phyloP scores from a whole-genome alignment of 306 rosid genomes.

The Benincasa hispida region DNA sequence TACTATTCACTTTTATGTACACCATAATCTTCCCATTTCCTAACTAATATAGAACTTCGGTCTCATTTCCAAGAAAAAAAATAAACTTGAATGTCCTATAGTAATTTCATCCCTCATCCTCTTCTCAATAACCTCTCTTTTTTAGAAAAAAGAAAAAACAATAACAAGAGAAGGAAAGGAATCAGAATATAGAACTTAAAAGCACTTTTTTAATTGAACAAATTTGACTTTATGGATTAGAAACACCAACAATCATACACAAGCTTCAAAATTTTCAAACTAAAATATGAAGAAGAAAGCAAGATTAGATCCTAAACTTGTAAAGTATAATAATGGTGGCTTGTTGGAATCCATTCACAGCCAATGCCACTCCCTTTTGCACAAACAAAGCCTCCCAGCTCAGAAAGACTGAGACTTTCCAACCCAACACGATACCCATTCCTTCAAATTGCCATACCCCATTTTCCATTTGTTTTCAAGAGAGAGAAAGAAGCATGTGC shows the following conservation, averaged over 20 bases:
- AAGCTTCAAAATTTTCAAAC: neutral
- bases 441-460: neutral
- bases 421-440: neutral
- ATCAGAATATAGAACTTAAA: neutral
- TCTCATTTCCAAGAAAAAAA: too few relatives aligned
- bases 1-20: too few relatives aligned
- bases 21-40: too few relatives aligned
- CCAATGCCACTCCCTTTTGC: neutral
- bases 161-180: neutral
- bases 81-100: too few relatives aligned
- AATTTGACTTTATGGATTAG: neutral
- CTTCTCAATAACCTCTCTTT: too few relatives aligned
- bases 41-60: too few relatives aligned
- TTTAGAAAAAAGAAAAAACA: neutral
- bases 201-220: neutral
- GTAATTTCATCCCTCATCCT: too few relatives aligned
- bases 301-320: neutral
- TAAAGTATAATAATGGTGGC: neutral
- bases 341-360: neutral
- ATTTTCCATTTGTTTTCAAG: neutral
- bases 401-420: neutral
- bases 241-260: neutral
- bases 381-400: neutral
- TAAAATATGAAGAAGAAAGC: neutral
- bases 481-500: neutral